A percentile compares a stretch with the other conserved stretches of the same genome.
phyloP scores from a whole-genome alignment of 164 flowering plant genomes.

The Paratinospora sagittata region DNA sequence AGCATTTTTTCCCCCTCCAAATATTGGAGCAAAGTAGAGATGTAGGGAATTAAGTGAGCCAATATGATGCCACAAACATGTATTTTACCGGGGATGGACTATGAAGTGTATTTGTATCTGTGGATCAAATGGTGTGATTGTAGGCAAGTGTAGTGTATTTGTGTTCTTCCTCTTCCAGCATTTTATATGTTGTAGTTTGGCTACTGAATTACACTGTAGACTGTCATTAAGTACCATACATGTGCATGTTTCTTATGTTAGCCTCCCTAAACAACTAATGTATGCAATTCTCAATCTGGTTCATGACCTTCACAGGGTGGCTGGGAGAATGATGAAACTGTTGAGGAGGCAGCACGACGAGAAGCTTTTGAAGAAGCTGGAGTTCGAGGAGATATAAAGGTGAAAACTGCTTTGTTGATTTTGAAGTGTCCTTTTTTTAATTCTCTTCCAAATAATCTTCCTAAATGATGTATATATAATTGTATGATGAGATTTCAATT shows the following conservation, averaged over 20 bases:
- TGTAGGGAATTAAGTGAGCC: no score
- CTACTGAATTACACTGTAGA: neutral
- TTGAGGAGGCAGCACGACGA: constrained; percentile 72
- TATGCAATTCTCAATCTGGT: neutral
- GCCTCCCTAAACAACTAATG: neutral
- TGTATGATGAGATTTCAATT: neutral
- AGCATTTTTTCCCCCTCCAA: no score
- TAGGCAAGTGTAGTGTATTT: neutral
- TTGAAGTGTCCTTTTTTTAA: neutral
- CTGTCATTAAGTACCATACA: neutral
- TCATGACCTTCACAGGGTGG: constrained; percentile 48
- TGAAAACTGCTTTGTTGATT: constrained; percentile 18
- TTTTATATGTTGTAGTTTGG: neutral
- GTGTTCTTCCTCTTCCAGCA: neutral
- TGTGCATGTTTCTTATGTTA: neutral
- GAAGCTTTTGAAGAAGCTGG: constrained; percentile 96
- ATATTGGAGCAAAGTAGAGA: no score
- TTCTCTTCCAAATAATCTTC: neutral
- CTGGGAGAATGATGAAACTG: constrained; percentile 95
- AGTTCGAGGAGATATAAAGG: constrained; percentile 77
- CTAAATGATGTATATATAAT: neutral
- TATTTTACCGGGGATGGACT: neutral
- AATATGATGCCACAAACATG: neutral
- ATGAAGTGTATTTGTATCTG: neutral
- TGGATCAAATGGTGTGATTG: neutral